Evolutionary conservation across 305 asterid species (phyloP).

Genomic region (Fraxinus dipetala): DNA sequence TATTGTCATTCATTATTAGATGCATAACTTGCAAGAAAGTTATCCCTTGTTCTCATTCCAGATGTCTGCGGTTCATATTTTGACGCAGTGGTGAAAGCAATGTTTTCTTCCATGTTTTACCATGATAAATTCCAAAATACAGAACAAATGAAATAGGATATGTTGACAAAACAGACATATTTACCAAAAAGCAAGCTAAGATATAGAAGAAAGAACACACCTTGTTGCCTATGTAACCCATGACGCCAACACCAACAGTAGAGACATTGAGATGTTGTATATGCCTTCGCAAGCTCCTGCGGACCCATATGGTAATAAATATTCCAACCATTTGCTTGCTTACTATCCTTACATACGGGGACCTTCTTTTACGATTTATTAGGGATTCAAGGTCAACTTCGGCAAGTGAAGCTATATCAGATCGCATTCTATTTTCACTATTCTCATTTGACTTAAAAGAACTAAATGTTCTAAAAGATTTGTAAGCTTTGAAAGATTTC

Average conservation of each 20-base stretch:
- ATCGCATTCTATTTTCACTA: constrained; percentile 32
- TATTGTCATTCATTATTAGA: background rate
- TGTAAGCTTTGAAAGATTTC: constrained; percentile 51
- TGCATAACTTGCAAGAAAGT: background rate
- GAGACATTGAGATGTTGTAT: constrained; percentile 79
- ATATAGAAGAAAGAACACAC: constrained; percentile 42
- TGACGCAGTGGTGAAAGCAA: background rate
- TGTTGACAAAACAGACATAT: constrained; percentile 12
- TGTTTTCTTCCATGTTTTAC: background rate
- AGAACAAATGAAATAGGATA: background rate
- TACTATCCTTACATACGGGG: constrained; percentile 71
- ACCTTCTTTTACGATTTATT: constrained; percentile 72
- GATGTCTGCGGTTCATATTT: background rate
- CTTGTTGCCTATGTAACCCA: constrained; percentile 99
- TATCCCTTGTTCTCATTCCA: background rate
- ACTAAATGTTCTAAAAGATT: constrained; percentile 49
- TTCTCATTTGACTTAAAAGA: constrained; percentile 50
- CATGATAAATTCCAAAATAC: background rate
- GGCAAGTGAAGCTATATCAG: constrained; percentile 46
- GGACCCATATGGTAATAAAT: constrained; percentile 83
- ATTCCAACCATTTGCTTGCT: constrained; percentile 99
- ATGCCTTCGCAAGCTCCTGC: constrained; percentile 74
- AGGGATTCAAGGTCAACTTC: constrained; percentile 72
- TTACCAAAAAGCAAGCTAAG: constrained; percentile 18
- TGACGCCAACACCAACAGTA: constrained; percentile 91